These are phyloP conservation scores for Crithidia sp. DNA, from an alignment of 208 protist genomes.

Conservation along the genomic window DNA sequence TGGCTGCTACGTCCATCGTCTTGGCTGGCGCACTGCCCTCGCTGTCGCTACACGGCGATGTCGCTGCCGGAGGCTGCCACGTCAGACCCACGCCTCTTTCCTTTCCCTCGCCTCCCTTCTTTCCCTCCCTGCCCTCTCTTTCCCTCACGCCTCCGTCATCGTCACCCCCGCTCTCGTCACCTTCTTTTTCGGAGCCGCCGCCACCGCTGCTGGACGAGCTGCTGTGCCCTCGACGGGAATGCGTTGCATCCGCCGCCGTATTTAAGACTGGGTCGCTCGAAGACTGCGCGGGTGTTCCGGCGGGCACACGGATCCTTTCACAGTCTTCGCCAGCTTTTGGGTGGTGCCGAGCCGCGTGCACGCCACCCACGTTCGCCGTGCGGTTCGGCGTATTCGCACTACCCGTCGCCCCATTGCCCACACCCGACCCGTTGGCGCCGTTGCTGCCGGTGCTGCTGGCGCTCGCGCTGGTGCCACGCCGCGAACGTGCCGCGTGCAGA, in stretches of 20 bases:
- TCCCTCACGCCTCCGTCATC: neutral
- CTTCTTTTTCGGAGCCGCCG: neutral
- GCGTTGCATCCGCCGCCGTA: neutral
- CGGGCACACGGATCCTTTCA: constrained; percentile 47
- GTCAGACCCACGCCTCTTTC: neutral
- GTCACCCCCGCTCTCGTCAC: neutral
- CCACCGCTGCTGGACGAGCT: neutral
- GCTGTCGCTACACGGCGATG: neutral
- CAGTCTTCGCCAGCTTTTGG: constrained; percentile 64
- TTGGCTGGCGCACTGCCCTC: neutral
- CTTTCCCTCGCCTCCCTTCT: neutral
- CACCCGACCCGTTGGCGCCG: no score
- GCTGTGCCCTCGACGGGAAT: constrained; percentile 7
- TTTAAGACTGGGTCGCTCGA: constrained; percentile 36
- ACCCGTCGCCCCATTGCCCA: neutral
- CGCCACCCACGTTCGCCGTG: neutral
- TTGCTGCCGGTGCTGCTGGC: neutral
- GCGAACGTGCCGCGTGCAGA: neutral
- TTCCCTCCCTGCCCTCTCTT: neutral
- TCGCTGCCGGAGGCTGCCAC: neutral
- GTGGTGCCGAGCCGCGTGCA: neutral
- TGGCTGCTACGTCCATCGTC: neutral
- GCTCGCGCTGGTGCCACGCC: neutral
- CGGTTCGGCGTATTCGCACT: neutral
- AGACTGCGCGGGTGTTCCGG: constrained; percentile 58